These are phyloP conservation scores for Cladophialophora exuberans DNA, from an alignment of 2,329 filamentous ascomycete species.

Conservation along the genomic window DNA sequence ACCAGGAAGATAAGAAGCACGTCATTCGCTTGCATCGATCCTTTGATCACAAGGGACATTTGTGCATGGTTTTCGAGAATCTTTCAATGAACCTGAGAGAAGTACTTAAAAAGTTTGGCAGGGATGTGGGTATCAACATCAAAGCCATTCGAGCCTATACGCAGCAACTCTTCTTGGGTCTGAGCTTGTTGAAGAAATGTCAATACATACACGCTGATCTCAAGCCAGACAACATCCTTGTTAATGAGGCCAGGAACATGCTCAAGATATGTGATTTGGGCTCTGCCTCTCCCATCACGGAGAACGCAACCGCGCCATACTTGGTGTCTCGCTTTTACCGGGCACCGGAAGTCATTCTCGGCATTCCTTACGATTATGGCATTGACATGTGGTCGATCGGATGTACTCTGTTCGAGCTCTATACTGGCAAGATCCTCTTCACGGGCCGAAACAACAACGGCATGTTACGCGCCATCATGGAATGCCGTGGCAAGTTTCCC, in stretches of 20 bases:
- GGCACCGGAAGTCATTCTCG: slow-evolving; percentile 93
- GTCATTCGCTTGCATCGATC: slow-evolving; percentile 83
- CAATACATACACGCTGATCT: slow-evolving; percentile 94
- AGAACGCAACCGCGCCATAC: slow-evolving; percentile 91
- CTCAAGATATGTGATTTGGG: slow-evolving; percentile 96
- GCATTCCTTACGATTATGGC: slow-evolving; percentile 92
- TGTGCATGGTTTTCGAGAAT: slow-evolving; percentile 97
- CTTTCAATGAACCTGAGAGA: slow-evolving; percentile 89
- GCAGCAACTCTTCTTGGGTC: slow-evolving; percentile 88
- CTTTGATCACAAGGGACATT: slow-evolving; percentile 92
- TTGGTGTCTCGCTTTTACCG: slow-evolving; percentile 97
- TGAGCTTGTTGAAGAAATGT: slow-evolving; percentile 86
- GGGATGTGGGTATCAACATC: slow-evolving; percentile 89
- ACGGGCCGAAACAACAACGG: slow-evolving; percentile 95
- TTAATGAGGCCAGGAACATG: slow-evolving; percentile 79
- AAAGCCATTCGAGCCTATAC: slow-evolving; percentile 86
- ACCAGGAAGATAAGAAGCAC: slow-evolving; percentile 88
- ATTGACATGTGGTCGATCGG: slow-evolving; percentile 98
- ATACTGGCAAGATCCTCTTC: slow-evolving; percentile 96
- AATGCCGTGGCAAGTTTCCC: slow-evolving; percentile 89
- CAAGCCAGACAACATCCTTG: slow-evolving; percentile 96
- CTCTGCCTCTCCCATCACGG: slow-evolving; percentile 88
- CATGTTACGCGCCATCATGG: slow-evolving; percentile 96
- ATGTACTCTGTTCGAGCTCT: slow-evolving; percentile 94
- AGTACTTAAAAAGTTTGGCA: slow-evolving; percentile 92